Conservation (phyloP, 2,329 filamentous ascomycete species). For the Elsinoe ampelina region DNA sequence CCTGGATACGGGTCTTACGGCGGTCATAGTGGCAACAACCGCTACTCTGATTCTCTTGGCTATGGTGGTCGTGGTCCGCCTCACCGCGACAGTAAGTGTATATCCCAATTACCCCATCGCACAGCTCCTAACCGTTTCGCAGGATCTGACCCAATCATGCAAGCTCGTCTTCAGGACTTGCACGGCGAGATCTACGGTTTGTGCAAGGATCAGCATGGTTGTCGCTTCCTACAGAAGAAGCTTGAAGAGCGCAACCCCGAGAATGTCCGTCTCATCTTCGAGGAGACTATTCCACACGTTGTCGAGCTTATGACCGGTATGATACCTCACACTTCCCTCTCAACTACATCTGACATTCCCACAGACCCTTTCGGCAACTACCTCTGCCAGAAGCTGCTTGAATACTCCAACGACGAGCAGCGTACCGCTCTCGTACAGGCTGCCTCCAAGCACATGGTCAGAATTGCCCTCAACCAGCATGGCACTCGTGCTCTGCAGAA, state of each 20-base stretch:
- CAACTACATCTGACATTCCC: conserved; percentile 20
- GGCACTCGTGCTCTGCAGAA: conserved; percentile 94
- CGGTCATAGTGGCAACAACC: conserved; percentile 31
- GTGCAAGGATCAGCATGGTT: conserved; percentile 97
- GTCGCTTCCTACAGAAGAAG: conserved; percentile 93
- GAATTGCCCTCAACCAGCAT: conserved; percentile 93
- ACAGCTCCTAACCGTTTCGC: background rate
- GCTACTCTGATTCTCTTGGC: conserved; percentile 51
- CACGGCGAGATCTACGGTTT: conserved; percentile 76
- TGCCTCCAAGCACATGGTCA: conserved; percentile 75
- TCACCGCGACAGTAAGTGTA: conserved; percentile 2
- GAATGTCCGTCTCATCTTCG: conserved; percentile 84
- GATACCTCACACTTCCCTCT: conserved; percentile 11
- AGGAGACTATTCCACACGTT: conserved; percentile 86
- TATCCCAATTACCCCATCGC: background rate
- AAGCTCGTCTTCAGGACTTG: conserved; percentile 71
- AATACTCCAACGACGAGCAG: conserved; percentile 91
- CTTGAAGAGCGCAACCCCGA: conserved; percentile 80
- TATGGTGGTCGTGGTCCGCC: conserved; percentile 38
- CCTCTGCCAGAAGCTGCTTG: conserved; percentile 94
- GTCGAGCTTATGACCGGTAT: conserved; percentile 85
- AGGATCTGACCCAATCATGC: conserved; percentile 9
- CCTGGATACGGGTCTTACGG: conserved; percentile 37
- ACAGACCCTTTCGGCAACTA: conserved; percentile 96
- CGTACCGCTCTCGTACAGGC: conserved; percentile 88